A percentile compares a stretch with the other conserved stretches of the same genome.
Conservation (phyloP, 2,329 filamentous ascomycete genomes). For the Trichoderma aggressivum region DNA sequence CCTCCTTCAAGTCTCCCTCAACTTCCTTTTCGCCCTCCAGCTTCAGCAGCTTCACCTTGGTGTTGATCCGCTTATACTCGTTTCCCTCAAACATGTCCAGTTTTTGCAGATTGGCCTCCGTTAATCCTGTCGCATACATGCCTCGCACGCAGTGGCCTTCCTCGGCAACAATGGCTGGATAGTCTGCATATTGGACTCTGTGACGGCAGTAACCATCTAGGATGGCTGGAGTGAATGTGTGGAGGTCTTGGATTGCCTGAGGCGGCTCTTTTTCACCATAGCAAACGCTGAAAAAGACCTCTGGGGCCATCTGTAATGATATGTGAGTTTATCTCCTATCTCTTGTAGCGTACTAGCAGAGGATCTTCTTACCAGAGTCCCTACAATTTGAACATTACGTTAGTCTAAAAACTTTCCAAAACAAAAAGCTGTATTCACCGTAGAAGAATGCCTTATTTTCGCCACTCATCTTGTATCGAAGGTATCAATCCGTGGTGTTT, state of each 20-base stretch:
- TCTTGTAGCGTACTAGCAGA: not conserved
- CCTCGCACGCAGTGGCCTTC: constrained; percentile 63
- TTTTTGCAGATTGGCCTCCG: constrained; percentile 67
- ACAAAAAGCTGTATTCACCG: constrained; percentile 36
- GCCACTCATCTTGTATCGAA: constrained; percentile 37
- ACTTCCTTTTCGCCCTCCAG: constrained; percentile 37
- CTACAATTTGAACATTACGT: not conserved
- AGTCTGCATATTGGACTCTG: constrained; percentile 68
- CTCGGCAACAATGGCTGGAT: constrained; percentile 70
- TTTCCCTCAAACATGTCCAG: constrained; percentile 80
- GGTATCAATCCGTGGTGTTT: not conserved
- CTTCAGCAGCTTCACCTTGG: constrained; percentile 51
- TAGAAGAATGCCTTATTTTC: constrained; percentile 55
- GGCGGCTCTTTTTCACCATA: constrained; percentile 56
- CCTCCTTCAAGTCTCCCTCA: constrained; percentile 47
- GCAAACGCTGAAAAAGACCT: constrained; percentile 82
- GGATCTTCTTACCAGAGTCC: constrained; percentile 10
- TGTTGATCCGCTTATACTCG: constrained; percentile 62
- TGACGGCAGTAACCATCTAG: constrained; percentile 68
- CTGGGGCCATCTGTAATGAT: constrained; percentile 65
- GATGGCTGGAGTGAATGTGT: constrained; percentile 68
- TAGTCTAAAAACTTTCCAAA: not conserved
- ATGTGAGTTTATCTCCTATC: constrained; percentile 19
- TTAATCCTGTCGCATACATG: constrained; percentile 73
- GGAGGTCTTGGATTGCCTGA: constrained; percentile 51